These are phyloP conservation scores for Castanospermum australe DNA, from an alignment of 306 rosid genomes.

Conservation along the genomic window DNA sequence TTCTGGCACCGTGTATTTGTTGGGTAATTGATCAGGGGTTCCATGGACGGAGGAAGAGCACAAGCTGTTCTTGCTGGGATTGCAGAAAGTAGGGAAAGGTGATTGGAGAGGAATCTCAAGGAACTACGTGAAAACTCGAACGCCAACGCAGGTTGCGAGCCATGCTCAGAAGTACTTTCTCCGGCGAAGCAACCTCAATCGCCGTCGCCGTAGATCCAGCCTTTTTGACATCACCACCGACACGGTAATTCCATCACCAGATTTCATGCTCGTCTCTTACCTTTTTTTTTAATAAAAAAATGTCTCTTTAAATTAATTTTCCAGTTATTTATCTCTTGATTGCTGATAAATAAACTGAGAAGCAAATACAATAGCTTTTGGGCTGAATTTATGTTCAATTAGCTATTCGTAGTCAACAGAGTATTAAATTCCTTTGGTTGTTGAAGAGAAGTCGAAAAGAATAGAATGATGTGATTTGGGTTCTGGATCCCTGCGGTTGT, in stretches of 20 bases:
- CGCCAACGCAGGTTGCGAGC: slow-evolving; percentile 98
- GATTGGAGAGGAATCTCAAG: slow-evolving; percentile 99
- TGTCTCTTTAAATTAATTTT: neutral
- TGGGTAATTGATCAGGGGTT: slow-evolving; percentile 63
- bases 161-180: slow-evolving; percentile 98
- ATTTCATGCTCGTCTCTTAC: neutral
- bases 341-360: neutral
- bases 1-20: neutral
- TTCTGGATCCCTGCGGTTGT: neutral
- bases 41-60: slow-evolving; percentile 99
- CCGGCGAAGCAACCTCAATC: slow-evolving; percentile 85
- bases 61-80: slow-evolving; percentile 85
- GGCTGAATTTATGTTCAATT: slow-evolving; percentile 11
- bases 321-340: neutral
- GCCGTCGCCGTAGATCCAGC: slow-evolving; percentile 99
- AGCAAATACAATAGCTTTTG: neutral
- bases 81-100: slow-evolving; percentile 95
- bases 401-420: neutral
- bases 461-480: neutral
- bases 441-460: neutral
- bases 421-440: neutral
- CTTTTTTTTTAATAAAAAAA: neutral
- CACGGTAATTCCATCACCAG: slow-evolving; percentile 45
- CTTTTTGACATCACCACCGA: slow-evolving; percentile 97
- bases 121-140: slow-evolving; percentile 94